Percentiles rank a stretch among this genome's conserved stretches.
These are phyloP conservation scores for Linum tenue DNA, from an alignment of 345 rosid species.

Conservation along the genomic window DNA sequence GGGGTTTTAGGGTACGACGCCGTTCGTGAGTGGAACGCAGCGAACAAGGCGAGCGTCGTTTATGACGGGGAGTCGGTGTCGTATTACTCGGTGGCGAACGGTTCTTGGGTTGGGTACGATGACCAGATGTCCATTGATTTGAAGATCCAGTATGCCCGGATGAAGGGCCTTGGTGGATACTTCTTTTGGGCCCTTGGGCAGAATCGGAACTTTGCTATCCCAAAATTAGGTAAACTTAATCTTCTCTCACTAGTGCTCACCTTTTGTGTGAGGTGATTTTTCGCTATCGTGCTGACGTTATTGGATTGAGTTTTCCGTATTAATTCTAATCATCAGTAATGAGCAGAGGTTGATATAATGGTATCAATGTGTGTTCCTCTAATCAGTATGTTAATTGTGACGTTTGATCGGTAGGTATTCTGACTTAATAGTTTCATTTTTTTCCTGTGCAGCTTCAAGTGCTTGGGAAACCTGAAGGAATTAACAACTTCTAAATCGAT, in stretches of 20 bases:
- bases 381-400: too few relatives aligned
- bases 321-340: too few relatives aligned
- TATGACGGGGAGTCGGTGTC: slow-evolving; percentile 21
- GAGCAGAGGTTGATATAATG: too few relatives aligned
- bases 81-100: slow-evolving; percentile 22
- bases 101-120: slow-evolving; percentile 36
- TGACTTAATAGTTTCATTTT: not conserved
- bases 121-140: slow-evolving; percentile 19
- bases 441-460: slow-evolving; percentile 20
- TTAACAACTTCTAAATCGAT: not conserved
- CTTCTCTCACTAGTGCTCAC: not conserved
- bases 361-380: too few relatives aligned
- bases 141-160: slow-evolving; percentile 26
- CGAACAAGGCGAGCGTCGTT: slow-evolving; percentile 8
- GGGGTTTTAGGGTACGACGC: slow-evolving; percentile 17
- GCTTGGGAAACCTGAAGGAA: slow-evolving; percentile 12
- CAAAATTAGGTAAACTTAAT: not conserved
- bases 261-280: too few relatives aligned
- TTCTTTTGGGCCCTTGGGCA: slow-evolving; percentile 39
- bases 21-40: slow-evolving; percentile 16
- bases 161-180: slow-evolving; percentile 29
- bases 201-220: slow-evolving; percentile 16
- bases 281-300: too few relatives aligned
- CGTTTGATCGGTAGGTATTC: not conserved
- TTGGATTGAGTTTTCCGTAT: too few relatives aligned